Conservation (phyloP, 2,329 filamentous ascomycete genomes). For the Diplocarpon rosae region DNA sequence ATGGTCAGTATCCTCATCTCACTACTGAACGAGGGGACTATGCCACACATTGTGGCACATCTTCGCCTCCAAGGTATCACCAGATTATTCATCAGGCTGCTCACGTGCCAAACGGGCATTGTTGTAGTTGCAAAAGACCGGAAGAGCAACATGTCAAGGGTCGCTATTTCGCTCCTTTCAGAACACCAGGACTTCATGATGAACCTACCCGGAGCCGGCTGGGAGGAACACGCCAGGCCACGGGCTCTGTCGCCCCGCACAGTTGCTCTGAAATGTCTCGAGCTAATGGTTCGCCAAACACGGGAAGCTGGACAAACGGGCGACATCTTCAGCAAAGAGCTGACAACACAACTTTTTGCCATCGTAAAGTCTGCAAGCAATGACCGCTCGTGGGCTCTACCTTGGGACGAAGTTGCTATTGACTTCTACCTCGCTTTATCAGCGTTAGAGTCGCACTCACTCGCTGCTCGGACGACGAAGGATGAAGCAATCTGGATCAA, state of each 20-base stretch:
- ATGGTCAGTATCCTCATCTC: slow-evolving; percentile 53
- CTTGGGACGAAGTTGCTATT: slow-evolving; percentile 18
- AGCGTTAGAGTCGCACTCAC: slow-evolving; percentile 43
- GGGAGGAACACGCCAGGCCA: slow-evolving; percentile 41
- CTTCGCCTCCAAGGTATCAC: slow-evolving; percentile 44
- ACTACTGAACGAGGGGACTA: slow-evolving; percentile 49
- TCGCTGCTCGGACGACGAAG: slow-evolving; percentile 36
- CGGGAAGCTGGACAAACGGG: slow-evolving; percentile 36
- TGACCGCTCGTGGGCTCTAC: slow-evolving; percentile 20
- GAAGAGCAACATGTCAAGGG: slow-evolving; percentile 57
- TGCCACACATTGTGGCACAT: slow-evolving; percentile 47
- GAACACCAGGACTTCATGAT: slow-evolving; percentile 43
- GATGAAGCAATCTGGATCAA: slow-evolving; percentile 36
- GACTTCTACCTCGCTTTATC: slow-evolving; percentile 36
- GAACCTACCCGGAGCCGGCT: slow-evolving; percentile 44
- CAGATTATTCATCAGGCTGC: slow-evolving; percentile 42
- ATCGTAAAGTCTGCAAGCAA: slow-evolving; percentile 28
- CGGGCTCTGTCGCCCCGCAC: slow-evolving; percentile 48
- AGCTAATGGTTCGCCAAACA: slow-evolving; percentile 43
- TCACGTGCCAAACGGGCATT: slow-evolving; percentile 45
- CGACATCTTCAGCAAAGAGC: slow-evolving; percentile 37
- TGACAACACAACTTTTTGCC: slow-evolving; percentile 38
- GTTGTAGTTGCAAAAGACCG: slow-evolving; percentile 50
- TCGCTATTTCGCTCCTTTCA: slow-evolving; percentile 44
- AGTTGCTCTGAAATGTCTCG: slow-evolving; percentile 52